Percentiles rank a stretch among this genome's conserved stretches.
Evolutionary conservation across 257 asterid genomes (phyloP).

Genomic region (Solanum appendiculatum): DNA sequence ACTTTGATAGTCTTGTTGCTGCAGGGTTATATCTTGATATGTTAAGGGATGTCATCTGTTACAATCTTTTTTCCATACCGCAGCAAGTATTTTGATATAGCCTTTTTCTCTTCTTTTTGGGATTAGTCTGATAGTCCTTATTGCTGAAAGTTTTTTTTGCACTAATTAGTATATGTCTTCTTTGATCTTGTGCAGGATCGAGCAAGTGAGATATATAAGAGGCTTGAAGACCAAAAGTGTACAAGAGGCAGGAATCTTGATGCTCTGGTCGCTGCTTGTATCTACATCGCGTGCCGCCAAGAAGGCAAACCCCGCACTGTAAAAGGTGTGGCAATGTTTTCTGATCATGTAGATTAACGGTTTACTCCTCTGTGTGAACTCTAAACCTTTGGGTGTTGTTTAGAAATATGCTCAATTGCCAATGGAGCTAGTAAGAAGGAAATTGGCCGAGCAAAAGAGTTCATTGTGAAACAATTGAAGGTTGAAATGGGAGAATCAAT

Average conservation of each 20-base stretch:
- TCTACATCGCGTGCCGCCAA: slow-evolving; percentile 85
- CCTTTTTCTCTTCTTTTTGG: background rate
- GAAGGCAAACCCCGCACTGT: slow-evolving; percentile 90
- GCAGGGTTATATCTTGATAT: background rate
- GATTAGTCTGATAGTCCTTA: background rate
- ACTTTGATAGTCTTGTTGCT: background rate
- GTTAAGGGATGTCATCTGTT: background rate
- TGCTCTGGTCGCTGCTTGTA: slow-evolving; percentile 82
- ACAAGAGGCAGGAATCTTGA: slow-evolving; percentile 90
- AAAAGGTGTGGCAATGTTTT: slow-evolving; percentile 50
- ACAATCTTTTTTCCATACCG: background rate
- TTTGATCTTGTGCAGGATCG: slow-evolving; percentile 45
- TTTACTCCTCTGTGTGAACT: slow-evolving; percentile 18
- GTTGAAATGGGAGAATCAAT: slow-evolving; percentile 85
- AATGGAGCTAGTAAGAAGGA: slow-evolving; percentile 88
- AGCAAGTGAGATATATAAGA: slow-evolving; percentile 76
- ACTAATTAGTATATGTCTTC: background rate
- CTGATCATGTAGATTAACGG: slow-evolving; percentile 14
- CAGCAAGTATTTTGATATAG: background rate
- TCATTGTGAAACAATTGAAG: slow-evolving; percentile 81
- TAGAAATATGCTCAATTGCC: slow-evolving; percentile 86
- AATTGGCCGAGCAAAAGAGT: slow-evolving; percentile 91
- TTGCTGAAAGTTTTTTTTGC: background rate
- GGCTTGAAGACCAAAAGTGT: slow-evolving; percentile 88
- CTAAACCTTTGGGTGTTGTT: slow-evolving; percentile 39